phyloP scores from a whole-genome alignment of 306 rosid species.

The Morella rubra region DNA sequence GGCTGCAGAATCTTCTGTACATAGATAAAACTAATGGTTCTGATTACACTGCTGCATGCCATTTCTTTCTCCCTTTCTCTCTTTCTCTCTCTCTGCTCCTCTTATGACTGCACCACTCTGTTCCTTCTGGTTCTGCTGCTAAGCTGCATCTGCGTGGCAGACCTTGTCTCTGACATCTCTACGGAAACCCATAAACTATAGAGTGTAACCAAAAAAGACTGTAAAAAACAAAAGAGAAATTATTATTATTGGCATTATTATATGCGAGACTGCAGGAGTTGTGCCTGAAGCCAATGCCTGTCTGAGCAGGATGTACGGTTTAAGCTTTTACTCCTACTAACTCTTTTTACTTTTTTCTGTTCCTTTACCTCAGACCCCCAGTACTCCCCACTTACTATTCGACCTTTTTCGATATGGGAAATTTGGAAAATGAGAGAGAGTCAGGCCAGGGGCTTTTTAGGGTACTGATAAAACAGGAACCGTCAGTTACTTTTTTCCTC shows the following conservation, averaged over 20 bases:
- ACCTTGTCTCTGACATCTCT: constrained; percentile 90
- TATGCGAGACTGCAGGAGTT: constrained; percentile 48
- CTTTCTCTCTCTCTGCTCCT: constrained; percentile 46
- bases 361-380: constrained; percentile 64
- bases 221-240: constrained; percentile 43
- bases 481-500: constrained; percentile 1
- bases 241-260: constrained; percentile 42
- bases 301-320: constrained; percentile 68
- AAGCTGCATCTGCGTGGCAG: constrained; percentile 60
- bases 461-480: constrained; percentile 22
- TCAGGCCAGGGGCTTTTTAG: constrained; percentile 21
- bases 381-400: constrained; percentile 54
- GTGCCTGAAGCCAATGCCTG: constrained; percentile 57
- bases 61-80: constrained; percentile 32
- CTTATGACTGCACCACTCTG: constrained; percentile 86
- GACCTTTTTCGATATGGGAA: constrained; percentile 46
- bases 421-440: constrained; percentile 29
- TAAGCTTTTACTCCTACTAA: constrained; percentile 78
- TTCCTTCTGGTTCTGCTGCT: constrained; percentile 54
- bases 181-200: constrained; percentile 89
- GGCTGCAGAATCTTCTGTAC: constrained; percentile 84
- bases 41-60: constrained; percentile 73
- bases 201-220: constrained; percentile 17
- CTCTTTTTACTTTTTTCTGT: constrained; percentile 75
- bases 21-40: constrained; percentile 89